Conservation (phyloP, 2,329 filamentous ascomycete species). For the Bimuria novae-zelandiae region DNA sequence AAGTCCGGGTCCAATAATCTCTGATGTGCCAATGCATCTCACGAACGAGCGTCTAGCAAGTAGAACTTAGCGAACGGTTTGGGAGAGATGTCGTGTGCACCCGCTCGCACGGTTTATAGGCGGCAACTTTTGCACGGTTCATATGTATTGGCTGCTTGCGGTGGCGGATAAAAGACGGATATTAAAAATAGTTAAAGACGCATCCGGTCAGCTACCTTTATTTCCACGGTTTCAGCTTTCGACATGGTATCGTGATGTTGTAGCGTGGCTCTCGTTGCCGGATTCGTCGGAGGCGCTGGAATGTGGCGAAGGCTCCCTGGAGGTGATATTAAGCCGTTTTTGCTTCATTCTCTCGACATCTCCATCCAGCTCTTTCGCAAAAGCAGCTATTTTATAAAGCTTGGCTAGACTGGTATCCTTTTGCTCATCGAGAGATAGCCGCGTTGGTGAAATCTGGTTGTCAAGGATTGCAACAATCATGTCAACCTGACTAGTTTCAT, state of each 20-base stretch:
- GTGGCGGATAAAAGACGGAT: constrained; percentile 15
- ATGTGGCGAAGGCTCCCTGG: constrained; percentile 25
- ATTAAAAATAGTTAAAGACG: constrained; percentile 21
- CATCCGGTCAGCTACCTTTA: constrained; percentile 26
- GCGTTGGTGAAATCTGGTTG: not conserved
- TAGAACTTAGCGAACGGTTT: not conserved
- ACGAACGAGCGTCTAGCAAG: constrained; percentile 7
- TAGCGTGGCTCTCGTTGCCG: constrained; percentile 17
- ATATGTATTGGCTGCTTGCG: constrained; percentile 28
- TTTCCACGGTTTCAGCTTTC: constrained; percentile 15
- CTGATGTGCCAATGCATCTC: constrained; percentile 12
- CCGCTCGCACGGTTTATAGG: constrained; percentile 16
- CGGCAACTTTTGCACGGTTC: not conserved
- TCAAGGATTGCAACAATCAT: constrained; percentile 25
- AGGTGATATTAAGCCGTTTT: no score
- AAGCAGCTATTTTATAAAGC: not conserved
- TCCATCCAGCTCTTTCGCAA: not conserved
- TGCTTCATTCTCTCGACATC: not conserved
- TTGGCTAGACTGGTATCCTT: not conserved
- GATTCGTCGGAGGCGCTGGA: constrained; percentile 24
- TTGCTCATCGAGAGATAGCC: not conserved
- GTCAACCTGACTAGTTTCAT: constrained; percentile 21
- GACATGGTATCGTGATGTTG: constrained; percentile 5
- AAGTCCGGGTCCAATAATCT: constrained; percentile 12
- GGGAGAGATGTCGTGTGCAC: constrained; percentile 6